Base-by-base conservation (phyloP, 2,329 filamentous ascomycete species). In the Lachnellula subtilissima region DNA sequence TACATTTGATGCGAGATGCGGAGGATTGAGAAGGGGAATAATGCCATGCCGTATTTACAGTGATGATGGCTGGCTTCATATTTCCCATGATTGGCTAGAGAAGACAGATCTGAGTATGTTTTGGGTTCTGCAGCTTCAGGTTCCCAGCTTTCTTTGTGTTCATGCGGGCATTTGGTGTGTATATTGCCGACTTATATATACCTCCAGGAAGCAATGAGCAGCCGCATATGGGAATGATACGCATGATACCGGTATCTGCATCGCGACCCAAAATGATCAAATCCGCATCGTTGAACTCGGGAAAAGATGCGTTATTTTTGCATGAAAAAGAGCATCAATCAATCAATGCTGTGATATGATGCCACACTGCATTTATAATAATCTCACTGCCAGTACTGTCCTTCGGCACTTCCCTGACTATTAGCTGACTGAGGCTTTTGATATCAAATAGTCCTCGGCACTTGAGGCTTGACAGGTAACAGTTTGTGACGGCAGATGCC, bases 401-500 rank as follows among this genome's bases (percentile, higher is more conserved):
- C 36, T 36, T 50, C 47, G 19, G 45, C 45, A 47, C 37, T 40
- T 40, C 37, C 37, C 37, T 15, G 37, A n/a, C 14, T 5, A 40
- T 17, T 40, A 15, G 37, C 37, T 14, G n/a, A 46, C 22, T 47
- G 39, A 22, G 37, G n/a, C 11, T 48, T 42, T 54, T 17, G 47
- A 50, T 53, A 32, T 28, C 6, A 28, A 8, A 8, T 28, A 28
- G 40, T 46, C 25, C 39, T 58, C 56, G 60, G 60, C 55, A 60
- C 56, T 62, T 60, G 54, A 40, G 25, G 17, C 23, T 22, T 48
- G 36, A 45, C 28, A 50, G 52, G n/a, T 4, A 14, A 17, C 37
- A n/a, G 37, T 9, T 53, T 49, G 42, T 42, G 40, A 53, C 59
- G 59, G 59, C 56, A 61, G 48, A 58, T 58, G 48, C n/a, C 50